Conservation (phyloP, 176 grass and related monocot species). For the Elaeis guineensis region DNA sequence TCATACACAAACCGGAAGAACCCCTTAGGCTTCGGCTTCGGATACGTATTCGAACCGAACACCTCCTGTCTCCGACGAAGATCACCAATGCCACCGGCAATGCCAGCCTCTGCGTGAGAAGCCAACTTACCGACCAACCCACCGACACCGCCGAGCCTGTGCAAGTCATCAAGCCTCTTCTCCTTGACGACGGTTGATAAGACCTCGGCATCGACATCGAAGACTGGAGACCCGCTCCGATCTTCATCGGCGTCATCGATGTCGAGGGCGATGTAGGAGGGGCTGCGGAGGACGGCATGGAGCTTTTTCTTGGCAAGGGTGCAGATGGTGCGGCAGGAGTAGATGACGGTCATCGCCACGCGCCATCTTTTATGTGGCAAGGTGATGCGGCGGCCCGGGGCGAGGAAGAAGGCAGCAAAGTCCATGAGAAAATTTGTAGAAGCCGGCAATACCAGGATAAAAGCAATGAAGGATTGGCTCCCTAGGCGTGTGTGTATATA, state of each 20-base stretch:
- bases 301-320: slow-evolving; percentile 7
- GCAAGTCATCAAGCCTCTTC: neutral
- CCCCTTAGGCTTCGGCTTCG: slow-evolving; percentile 7
- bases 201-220: neutral
- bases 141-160: neutral
- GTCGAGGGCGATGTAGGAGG: slow-evolving; percentile 3
- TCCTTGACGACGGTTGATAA: neutral
- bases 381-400: neutral
- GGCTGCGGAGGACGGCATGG: neutral
- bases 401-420: neutral
- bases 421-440: no score
- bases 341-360: slow-evolving; percentile 3
- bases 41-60: neutral
- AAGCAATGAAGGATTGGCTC: no score
- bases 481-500: no score
- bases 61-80: neutral
- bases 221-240: no score
- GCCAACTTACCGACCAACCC: neutral
- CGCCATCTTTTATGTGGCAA: neutral
- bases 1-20: slow-evolving; percentile 7
- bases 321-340: slow-evolving; percentile 1
- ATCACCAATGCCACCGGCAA: neutral
- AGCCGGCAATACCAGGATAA: no score
- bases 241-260: neutral
- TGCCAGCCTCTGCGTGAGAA: neutral